phyloP scores from a whole-genome alignment of 2,329 filamentous ascomycete genomes.

The Aspergillus versicolor region DNA sequence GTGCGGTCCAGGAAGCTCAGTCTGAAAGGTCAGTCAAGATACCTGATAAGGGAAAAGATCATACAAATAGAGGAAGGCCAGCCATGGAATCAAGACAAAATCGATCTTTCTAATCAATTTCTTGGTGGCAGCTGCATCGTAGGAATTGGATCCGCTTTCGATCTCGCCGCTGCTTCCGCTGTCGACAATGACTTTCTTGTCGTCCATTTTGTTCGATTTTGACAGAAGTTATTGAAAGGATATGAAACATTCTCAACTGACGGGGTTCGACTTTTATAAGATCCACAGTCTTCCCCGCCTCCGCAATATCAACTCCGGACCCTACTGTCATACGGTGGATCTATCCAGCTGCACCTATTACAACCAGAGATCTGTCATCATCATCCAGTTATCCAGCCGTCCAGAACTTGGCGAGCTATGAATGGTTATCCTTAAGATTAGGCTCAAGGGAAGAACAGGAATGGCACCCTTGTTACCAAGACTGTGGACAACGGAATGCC shows the following conservation, averaged over 20 bases:
- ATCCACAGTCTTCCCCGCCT: not conserved
- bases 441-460: constrained; percentile 13
- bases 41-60: not conserved
- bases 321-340: not conserved
- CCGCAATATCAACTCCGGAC: not conserved
- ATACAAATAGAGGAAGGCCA: constrained; percentile 12
- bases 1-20: constrained; percentile 29
- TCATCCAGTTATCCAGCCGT: not conserved
- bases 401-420: not conserved
- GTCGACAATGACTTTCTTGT: constrained; percentile 5
- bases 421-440: not conserved
- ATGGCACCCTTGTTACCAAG: not conserved
- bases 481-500: too few species aligned
- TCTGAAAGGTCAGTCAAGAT: constrained; percentile 29
- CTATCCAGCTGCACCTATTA: not conserved
- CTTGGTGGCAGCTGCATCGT: constrained; percentile 3
- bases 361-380: not conserved
- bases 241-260: not conserved
- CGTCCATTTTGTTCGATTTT: not conserved
- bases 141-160: not conserved
- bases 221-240: not conserved
- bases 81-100: constrained; percentile 12
- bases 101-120: constrained; percentile 13
- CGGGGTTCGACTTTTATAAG: constrained; percentile 1
- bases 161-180: constrained; percentile 4